These are phyloP conservation scores for Populus hybrid DNA, from an alignment of 441 rosid genomes.

Conservation along the genomic window DNA sequence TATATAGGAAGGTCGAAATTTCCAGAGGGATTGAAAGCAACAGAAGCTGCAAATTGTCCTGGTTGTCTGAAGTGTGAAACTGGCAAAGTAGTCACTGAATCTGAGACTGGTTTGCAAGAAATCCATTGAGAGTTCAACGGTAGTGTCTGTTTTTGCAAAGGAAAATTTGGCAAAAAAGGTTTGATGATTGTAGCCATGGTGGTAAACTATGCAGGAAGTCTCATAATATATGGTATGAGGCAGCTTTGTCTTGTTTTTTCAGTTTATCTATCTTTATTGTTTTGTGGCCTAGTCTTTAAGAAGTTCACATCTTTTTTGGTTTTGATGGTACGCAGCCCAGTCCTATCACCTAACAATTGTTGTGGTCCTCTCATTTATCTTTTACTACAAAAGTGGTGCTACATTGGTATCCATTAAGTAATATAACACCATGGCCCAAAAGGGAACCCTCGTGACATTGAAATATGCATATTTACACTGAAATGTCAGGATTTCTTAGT, in stretches of 20 bases:
- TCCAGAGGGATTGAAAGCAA: constrained; percentile 79
- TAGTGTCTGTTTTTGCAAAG: constrained; percentile 24
- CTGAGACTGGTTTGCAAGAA: constrained; percentile 35
- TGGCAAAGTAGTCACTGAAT: constrained; percentile 5
- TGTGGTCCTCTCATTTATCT: neutral
- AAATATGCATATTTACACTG: neutral
- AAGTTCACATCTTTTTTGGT: neutral
- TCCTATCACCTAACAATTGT: neutral
- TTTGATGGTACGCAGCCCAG: neutral
- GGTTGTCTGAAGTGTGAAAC: constrained; percentile 15
- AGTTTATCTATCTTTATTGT: constrained; percentile 3
- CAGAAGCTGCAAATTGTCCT: constrained; percentile 46
- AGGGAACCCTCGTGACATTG: neutral
- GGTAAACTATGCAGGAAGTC: neutral
- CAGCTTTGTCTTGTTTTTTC: neutral
- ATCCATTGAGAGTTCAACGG: constrained; percentile 28
- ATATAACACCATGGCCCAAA: neutral
- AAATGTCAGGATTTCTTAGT: too few relatives aligned
- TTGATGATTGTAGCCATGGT: constrained; percentile 49
- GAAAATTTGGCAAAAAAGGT: constrained; percentile 34
- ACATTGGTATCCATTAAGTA: too few relatives aligned
- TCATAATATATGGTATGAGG: neutral
- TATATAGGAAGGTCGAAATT: constrained; percentile 63
- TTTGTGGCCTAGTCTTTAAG: constrained; percentile 11
- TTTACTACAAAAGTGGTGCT: neutral